Conservation (phyloP, 2,329 filamentous ascomycete species). For the Phaeosphaeriaceae sp. region DNA sequence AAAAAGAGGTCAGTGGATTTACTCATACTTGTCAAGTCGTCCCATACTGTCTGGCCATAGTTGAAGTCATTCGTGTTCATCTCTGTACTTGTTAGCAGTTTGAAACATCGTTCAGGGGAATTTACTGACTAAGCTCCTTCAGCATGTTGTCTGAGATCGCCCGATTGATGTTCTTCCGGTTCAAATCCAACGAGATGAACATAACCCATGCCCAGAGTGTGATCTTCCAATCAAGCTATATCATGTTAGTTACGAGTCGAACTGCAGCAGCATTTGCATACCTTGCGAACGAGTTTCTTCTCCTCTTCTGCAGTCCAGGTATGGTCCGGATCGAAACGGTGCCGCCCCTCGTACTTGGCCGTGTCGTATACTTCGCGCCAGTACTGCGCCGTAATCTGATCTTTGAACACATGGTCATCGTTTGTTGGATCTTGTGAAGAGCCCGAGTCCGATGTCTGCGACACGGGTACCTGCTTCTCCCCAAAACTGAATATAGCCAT, state of each 20-base stretch:
- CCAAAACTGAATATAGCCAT: constrained; percentile 20
- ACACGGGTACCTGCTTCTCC: constrained; percentile 24
- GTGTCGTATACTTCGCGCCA: constrained; percentile 36
- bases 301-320: constrained; percentile 57
- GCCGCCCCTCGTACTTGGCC: constrained; percentile 45
- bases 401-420: constrained; percentile 30
- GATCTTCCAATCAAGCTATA: constrained; percentile 36
- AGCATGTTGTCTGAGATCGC: constrained; percentile 46
- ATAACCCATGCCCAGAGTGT: constrained; percentile 53
- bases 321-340: constrained; percentile 58
- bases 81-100: constrained; percentile 16
- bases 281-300: constrained; percentile 54
- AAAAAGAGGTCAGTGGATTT: constrained; percentile 10
- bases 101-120: background rate
- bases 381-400: constrained; percentile 30
- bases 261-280: constrained; percentile 27
- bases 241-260: constrained; percentile 1
- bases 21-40: background rate
- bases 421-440: constrained; percentile 24
- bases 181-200: constrained; percentile 57
- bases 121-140: constrained; percentile 33
- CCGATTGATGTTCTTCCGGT: constrained; percentile 57
- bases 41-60: constrained; percentile 48
- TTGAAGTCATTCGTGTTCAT: constrained; percentile 43
- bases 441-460: constrained; percentile 19